These are phyloP conservation scores for Coffea eugenioides DNA, from an alignment of 257 asterid genomes.

Conservation along the genomic window DNA sequence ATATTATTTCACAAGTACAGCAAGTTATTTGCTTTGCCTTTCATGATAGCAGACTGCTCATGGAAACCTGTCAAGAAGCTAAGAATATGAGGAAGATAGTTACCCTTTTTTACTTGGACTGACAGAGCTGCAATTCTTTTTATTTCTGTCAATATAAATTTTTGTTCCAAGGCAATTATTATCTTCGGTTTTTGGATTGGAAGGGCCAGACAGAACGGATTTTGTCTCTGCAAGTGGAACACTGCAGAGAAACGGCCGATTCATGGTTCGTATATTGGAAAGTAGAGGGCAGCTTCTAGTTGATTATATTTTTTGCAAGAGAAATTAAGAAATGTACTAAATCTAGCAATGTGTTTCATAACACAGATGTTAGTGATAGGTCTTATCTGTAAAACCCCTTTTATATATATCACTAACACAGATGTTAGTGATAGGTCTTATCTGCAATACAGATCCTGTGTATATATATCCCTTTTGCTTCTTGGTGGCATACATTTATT, in stretches of 20 bases:
- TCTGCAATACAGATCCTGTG: background rate
- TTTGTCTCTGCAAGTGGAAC: background rate
- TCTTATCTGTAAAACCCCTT: conserved; percentile 2
- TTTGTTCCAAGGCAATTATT: conserved; percentile 9
- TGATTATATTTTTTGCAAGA: background rate
- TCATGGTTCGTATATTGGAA: background rate
- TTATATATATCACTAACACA: background rate
- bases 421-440: background rate
- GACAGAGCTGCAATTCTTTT: conserved; percentile 16
- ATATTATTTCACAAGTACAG: conserved; percentile 93
- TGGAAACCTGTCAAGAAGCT: conserved; percentile 98
- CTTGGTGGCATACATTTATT: no score
- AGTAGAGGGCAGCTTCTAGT: background rate
- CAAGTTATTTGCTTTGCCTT: conserved; percentile 97
- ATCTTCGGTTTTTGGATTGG: conserved; percentile 18
- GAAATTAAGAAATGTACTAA: conserved; percentile 5
- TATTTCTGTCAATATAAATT: conserved; percentile 22
- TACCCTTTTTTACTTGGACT: conserved; percentile 90
- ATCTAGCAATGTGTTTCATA: background rate
- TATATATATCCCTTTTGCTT: background rate
- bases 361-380: background rate
- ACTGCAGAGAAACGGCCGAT: background rate
- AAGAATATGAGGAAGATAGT: conserved; percentile 89
- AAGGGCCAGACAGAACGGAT: background rate
- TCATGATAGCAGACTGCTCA: conserved; percentile 89